phyloP scores from a whole-genome alignment of 2,329 filamentous ascomycete genomes.

The Balansia obtecta region DNA sequence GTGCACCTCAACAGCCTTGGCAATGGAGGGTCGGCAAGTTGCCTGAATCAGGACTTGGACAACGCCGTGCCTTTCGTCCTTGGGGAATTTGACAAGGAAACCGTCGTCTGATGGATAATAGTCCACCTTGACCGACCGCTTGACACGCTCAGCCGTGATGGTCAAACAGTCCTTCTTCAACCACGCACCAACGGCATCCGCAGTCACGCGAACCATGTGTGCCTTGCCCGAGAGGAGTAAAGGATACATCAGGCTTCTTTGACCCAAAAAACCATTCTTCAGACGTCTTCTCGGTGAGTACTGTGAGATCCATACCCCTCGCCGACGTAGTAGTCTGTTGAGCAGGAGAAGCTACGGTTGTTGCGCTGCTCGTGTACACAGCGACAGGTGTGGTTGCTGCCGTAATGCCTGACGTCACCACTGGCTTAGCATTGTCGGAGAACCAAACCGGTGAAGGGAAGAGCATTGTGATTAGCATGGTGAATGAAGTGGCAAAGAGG shows the following conservation, averaged over 20 bases:
- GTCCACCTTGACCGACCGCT: constrained; percentile 34
- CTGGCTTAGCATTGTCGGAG: background rate
- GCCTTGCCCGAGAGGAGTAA: constrained; percentile 25
- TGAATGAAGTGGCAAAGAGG: constrained; percentile 13
- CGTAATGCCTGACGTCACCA: constrained; percentile 11
- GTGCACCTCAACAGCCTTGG: constrained; percentile 47
- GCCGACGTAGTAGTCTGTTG: constrained; percentile 7
- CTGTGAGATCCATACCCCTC: constrained; percentile 16
- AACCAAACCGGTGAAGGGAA: constrained; percentile 13
- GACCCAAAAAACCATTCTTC: constrained; percentile 23
- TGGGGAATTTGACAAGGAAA: constrained; percentile 38
- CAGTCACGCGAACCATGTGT: constrained; percentile 40
- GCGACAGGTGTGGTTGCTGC: constrained; percentile 9
- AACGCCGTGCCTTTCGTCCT: constrained; percentile 42
- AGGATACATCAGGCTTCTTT: constrained; percentile 20
- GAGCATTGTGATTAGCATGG: constrained; percentile 16
- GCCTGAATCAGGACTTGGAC: constrained; percentile 47
- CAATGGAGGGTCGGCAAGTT: constrained; percentile 45
- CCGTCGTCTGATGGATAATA: constrained; percentile 36
- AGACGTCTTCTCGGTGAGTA: constrained; percentile 16
- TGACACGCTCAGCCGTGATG: constrained; percentile 40
- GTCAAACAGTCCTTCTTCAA: constrained; percentile 41
- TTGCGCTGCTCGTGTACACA: constrained; percentile 7
- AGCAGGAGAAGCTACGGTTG: constrained; percentile 3
- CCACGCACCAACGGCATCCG: constrained; percentile 38